Base-by-base conservation (phyloP, 495 filamentous ascomycete species). In the Parathielavia hyrcaniae region DNA sequence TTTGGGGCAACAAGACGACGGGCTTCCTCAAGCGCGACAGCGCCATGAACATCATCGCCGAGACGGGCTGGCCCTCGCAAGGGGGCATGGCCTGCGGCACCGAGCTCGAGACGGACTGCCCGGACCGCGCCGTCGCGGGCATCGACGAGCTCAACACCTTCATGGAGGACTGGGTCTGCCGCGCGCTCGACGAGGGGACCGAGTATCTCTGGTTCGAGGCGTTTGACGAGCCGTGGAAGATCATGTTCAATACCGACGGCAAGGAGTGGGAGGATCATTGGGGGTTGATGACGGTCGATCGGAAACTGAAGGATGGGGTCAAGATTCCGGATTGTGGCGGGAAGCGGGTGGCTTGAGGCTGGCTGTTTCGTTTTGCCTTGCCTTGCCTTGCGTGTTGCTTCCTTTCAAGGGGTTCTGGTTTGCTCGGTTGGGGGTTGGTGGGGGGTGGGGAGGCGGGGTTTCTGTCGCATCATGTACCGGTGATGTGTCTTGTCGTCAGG, bases 191-290 rank as follows among this genome's bases (percentile, higher is more conserved):
- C 36, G 91, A 92, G 60, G 85, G 84, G 57, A 97, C 90, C 0
- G 83, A 91, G 41, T 98, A 96, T 68, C 97, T 96, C 68, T 97
- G 91, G 93, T 96, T 96, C 66, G 87, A 90, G 70, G 89, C 90
- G 16, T 97, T 96, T 66, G 91, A 96, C 65, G 91, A 96, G 73
- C 90, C 91, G 4, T 98, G 93, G 93, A 97, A 97, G 73, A 72
- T 87, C 23, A 59, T 63, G 23, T 95, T 82, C 70, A 86, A 98
- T 67, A 76, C 71, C 4, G 67, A 73, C 1, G 83, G 80, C 13
- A 78, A 91, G 72, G 77, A 88, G 55, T 97, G 91, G 91, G 93
- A 98, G 73, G 89, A 95, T 65, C 87, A 96, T 66, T 97, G 92
- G 92, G 93, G 93, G 32, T 73, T 98, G 20, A 85, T 98, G 83